Base-by-base conservation (phyloP, 2,329 filamentous ascomycete species). In the Pseudocercospora crystallina region DNA sequence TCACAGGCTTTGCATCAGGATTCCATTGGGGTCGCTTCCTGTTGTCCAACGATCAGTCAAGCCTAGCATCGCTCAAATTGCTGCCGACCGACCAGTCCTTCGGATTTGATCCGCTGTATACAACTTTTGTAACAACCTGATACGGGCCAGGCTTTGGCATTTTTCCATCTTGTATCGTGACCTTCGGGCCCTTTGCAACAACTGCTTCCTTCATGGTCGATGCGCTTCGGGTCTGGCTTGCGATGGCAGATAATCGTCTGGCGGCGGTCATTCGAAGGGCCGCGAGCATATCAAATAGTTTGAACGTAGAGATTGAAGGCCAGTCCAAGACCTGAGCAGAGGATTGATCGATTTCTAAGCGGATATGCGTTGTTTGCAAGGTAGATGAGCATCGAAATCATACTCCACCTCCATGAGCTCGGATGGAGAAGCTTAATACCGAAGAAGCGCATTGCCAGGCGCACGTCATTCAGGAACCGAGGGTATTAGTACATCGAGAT, bases 101-200 rank as follows among this genome's bases (percentile, higher is more conserved):
- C 3, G 65, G 65, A 49, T 68, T 68, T 17, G 60, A 59, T 17
- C 65, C 65, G 29, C 56, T 61, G 53, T 61, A 65, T 12, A 65
- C 47, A 26, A 68, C 64, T 45, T 66, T 67, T 5, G 60, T 68
- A 15, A 68, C 57, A 10, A 68, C 53, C 48, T 68, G 63, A 36
- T 64, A 57, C 8, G 63, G 58, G 3, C 59, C 59, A 0, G 75
- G 72, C 4, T 56, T 63, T 1, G 76, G 76, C 31, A 76, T 71
- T 1, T 70, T 66, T 3, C 65, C 65, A 38, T 78, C 73, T 43
- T 65, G 58, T 17, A 72, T 65, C n/a, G 68, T 59, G 58, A 70
- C 63, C 20, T 62, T 62, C 12, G 69, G 63, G n/a, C 66, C 67
- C 49, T 56, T 54, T 11, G 60, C 51, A 8, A 72, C 59, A 29